phyloP scores from a whole-genome alignment of 441 rosid genomes.

The Cnidoscolus chayamansa region DNA sequence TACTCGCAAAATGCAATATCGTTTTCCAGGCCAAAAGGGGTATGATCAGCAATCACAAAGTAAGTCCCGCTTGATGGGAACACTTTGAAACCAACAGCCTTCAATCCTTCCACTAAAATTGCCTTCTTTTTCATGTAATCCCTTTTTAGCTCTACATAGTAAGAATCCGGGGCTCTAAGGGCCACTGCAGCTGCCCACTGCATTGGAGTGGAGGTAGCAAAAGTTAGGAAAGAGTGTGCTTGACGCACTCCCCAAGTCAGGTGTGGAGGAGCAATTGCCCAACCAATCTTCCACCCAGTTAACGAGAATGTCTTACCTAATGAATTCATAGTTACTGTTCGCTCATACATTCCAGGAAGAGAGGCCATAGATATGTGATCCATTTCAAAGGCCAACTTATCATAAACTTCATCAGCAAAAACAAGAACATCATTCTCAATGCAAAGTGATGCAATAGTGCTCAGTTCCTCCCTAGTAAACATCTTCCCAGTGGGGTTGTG shows the following conservation, averaged over 20 bases:
- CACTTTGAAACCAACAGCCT: slow-evolving; percentile 73
- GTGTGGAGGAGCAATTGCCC: slow-evolving; percentile 91
- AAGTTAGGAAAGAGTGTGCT: slow-evolving; percentile 88
- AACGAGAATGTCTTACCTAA: slow-evolving; percentile 86
- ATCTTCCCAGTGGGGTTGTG: slow-evolving; percentile 95
- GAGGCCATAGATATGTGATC: slow-evolving; percentile 90
- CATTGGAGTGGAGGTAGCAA: slow-evolving; percentile 80
- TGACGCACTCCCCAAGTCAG: slow-evolving; percentile 86
- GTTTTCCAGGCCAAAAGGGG: slow-evolving; percentile 68
- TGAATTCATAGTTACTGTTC: slow-evolving; percentile 87
- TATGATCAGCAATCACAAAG: slow-evolving; percentile 83
- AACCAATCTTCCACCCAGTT: slow-evolving; percentile 95
- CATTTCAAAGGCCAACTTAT: slow-evolving; percentile 81
- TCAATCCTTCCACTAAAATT: slow-evolving; percentile 74
- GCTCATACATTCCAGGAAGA: slow-evolving; percentile 86
- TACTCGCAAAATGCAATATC: slow-evolving; percentile 83
- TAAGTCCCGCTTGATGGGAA: slow-evolving; percentile 89
- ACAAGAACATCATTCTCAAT: slow-evolving; percentile 81
- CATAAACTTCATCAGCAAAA: slow-evolving; percentile 84
- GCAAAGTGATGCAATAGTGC: slow-evolving; percentile 65
- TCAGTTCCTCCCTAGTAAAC: slow-evolving; percentile 74
- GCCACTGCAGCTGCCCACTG: slow-evolving; percentile 72
- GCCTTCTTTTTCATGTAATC: slow-evolving; percentile 71
- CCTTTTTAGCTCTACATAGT: slow-evolving; percentile 62
- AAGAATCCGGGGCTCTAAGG: slow-evolving; percentile 74